Base-by-base conservation (phyloP, 805 yeast genomes). In the Soucietia sequanensis region DNA sequence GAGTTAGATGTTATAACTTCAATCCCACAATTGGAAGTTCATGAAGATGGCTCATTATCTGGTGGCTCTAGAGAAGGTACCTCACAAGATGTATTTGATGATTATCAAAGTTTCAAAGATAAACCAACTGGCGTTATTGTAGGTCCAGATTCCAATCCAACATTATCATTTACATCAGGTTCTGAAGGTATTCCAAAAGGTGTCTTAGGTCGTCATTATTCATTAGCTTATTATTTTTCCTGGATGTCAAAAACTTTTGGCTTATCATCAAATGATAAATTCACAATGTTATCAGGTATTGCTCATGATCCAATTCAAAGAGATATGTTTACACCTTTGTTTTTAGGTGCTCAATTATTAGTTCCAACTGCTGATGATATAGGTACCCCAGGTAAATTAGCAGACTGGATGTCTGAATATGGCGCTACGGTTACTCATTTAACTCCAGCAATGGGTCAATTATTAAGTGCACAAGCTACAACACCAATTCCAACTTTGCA, bases 241-340 rank as follows among this genome's bases (percentile, higher is more conserved):
- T 93, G 99, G 99, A 93, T 93, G 99, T 73, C 97, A 13, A 63
- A 86, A 60, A 76, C 82, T 29, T 93, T 93, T 53, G 78, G 81
- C 22, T 74, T 93, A 25, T 74, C 84, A 27, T 83, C 76, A 35
- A 74, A 80, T 23, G 99, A 95, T 61, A 84, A 72, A 54, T 93
- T 93, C 69, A 93, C 99, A 14, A 93, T 93, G 99, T 75, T 93
- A 42, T 85, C 95, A 6, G 99, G 99, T 54, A 93, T 93, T 59
- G 99, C 99, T 0, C 99, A 93, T 60, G 99, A 93, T 63, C 99
- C 99, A 9, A 91, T 93, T 44, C 99, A 93, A 70, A 84, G 99
- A 71, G 99, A 93, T 63, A 93, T 93, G 84, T 93, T 93, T 62
- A 93, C 99, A 6, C 99, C 99, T 15, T 73, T 93, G 43, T 93